Evolutionary conservation across 345 rosid species (phyloP), one percentile per base, ranked within the genome.

Genomic region (Viola odorata): DNA sequence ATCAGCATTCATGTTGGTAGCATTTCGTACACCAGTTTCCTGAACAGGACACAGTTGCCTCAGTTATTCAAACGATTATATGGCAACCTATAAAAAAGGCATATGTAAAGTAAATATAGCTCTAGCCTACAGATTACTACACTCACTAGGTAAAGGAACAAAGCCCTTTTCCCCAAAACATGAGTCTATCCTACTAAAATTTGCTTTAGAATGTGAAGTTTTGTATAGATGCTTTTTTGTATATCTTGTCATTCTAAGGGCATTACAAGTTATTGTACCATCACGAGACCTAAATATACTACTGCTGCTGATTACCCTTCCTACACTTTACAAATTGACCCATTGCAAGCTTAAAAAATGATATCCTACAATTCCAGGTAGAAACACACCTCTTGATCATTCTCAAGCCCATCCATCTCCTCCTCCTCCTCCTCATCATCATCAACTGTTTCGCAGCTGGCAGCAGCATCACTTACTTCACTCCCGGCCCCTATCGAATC

Each of bases 401-500:
- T 78, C 72, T 78, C 95, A 61, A 68, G 78, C 67, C 75, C 77
- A 61, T 70, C 89, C 77, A 66, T 77, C 64, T 23, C 32, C 32
- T 23, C 32, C 32, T 23, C 32, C 32, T 23, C 32, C 32, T 23
- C 32, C 1, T 79, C 86, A 71, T 88, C 89, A 71, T 86, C 96
- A 66, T 73, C 61, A 74, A 85, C 77, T 15, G 99, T 95, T 82
- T 95, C 97, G 96, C 99, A 95, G 77, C 98, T 91, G 77, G 92
- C 99, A 69, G 84, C 87, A 78, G 77, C 96, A 77, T 82, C 92
- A 67, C 95, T 88, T 66, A 82, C 75, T 73, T 78, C 97, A 69
- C 99, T 95, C 66, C 92, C 96, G 56, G 62, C 88, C 71, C 84
- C 92, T 74, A 80, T 41, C 53, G 97, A 86, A 69, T 88, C 95